phyloP scores from a whole-genome alignment of 2,329 filamentous ascomycete genomes.

The Taxawa tesnikishii region DNA sequence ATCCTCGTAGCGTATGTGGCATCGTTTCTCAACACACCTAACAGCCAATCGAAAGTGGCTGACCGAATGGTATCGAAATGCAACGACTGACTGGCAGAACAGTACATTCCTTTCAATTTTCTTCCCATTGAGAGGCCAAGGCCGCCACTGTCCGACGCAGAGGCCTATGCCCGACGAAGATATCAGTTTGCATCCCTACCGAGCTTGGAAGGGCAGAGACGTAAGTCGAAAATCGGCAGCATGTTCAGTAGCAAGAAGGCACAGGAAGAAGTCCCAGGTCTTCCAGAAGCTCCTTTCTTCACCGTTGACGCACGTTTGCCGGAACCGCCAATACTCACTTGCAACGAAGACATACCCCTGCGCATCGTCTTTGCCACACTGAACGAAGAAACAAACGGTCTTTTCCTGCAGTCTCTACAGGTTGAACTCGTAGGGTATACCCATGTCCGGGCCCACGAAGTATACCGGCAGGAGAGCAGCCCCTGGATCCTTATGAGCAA shows the following conservation, averaged over 20 bases:
- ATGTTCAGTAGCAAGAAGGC: constrained; percentile 40
- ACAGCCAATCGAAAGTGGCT: too few species aligned
- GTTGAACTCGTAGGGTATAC: constrained; percentile 74
- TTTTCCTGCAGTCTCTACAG: constrained; percentile 69
- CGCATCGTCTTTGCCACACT: constrained; percentile 69
- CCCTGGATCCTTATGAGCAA: constrained; percentile 66
- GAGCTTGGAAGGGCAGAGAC: constrained; percentile 10
- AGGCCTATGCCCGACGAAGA: constrained; percentile 70
- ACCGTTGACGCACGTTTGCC: constrained; percentile 76
- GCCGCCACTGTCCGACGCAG: constrained; percentile 52
- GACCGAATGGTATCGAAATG: too few species aligned
- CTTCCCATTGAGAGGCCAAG: constrained; percentile 85
- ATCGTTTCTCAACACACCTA: not conserved
- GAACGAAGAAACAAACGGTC: constrained; percentile 52
- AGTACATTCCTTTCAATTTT: constrained; percentile 59
- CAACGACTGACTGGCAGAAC: too few species aligned
- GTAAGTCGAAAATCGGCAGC: constrained; percentile 40
- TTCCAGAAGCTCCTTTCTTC: constrained; percentile 41
- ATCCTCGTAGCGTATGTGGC: constrained; percentile 48
- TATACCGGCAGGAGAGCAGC: constrained; percentile 55
- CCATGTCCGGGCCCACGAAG: constrained; percentile 63
- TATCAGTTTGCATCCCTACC: constrained; percentile 40
- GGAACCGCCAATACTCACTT: constrained; percentile 77
- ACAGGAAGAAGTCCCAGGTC: constrained; percentile 14
- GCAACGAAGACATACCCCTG: constrained; percentile 74